phyloP scores from a whole-genome alignment of 73 alveolate genomes.

The Paramecium primaurelia region DNA sequence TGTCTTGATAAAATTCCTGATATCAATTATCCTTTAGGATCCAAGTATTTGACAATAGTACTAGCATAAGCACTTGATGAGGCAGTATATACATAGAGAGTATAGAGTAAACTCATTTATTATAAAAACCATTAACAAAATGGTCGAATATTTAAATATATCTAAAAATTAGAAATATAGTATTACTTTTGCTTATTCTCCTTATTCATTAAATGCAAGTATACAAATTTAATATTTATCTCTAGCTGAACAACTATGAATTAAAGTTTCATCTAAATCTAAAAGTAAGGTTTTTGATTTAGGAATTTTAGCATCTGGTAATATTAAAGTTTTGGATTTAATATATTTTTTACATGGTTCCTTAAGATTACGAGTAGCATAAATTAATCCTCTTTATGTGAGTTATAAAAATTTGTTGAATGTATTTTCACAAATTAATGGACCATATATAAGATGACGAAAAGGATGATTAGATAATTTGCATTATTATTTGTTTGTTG shows the following conservation, averaged over 20 bases:
- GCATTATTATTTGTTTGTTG: no score
- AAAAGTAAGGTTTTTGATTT: constrained; percentile 46
- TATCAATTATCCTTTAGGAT: constrained; percentile 84
- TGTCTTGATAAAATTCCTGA: constrained; percentile 81
- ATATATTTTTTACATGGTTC: constrained; percentile 43
- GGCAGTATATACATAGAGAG: constrained; percentile 91
- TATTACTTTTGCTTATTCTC: constrained; percentile 21
- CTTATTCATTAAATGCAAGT: neutral
- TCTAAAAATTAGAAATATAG: neutral
- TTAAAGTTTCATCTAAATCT: constrained; percentile 55
- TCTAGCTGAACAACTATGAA: constrained; percentile 44
- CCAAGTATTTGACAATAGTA: constrained; percentile 88
- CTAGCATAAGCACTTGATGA: constrained; percentile 94
- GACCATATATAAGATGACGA: constrained; percentile 45
- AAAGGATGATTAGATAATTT: constrained; percentile 35
- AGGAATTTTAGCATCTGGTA: constrained; percentile 34
- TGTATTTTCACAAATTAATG: neutral
- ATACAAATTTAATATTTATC: constrained; percentile 20
- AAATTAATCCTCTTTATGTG: constrained; percentile 37
- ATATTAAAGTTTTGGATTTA: neutral
- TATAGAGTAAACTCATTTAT: constrained; percentile 74
- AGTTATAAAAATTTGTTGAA: neutral
- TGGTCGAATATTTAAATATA: constrained; percentile 88
- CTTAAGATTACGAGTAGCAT: constrained; percentile 29
- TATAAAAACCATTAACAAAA: constrained; percentile 80